phyloP scores from a whole-genome alignment of 257 asterid species.

The Vinca minor region DNA sequence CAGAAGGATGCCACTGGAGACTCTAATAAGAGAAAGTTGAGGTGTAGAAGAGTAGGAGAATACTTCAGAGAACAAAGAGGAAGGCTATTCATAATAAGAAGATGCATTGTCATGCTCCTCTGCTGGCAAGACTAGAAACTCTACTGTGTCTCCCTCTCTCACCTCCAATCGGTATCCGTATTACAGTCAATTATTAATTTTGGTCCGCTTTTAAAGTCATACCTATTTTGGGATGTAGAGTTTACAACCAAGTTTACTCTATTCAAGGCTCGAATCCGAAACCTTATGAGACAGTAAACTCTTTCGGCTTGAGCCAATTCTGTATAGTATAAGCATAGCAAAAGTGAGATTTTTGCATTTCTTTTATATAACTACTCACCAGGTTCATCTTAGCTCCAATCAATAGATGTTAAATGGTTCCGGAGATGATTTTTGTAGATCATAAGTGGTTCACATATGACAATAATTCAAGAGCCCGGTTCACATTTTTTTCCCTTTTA shows the following conservation, averaged over 20 bases:
- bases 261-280: too few relatives aligned
- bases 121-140: slow-evolving; percentile 46
- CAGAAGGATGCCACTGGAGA: slow-evolving; percentile 20
- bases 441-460: not conserved
- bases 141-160: not conserved
- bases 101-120: slow-evolving; percentile 76
- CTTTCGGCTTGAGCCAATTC: too few relatives aligned
- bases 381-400: not conserved
- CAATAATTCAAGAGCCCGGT: too few relatives aligned
- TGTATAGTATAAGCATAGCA: not conserved
- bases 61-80: slow-evolving; percentile 57
- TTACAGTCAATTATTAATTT: too few relatives aligned
- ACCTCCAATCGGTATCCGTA: too few relatives aligned
- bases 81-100: slow-evolving; percentile 45
- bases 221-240: too few relatives aligned
- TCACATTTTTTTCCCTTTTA: not conserved
- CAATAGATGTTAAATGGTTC: not conserved
- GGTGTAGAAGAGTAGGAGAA: slow-evolving; percentile 41
- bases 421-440: not conserved
- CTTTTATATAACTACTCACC: not conserved
- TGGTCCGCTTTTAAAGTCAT: too few relatives aligned
- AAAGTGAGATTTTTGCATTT: not conserved
- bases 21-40: slow-evolving; percentile 34
- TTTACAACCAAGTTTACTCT: too few relatives aligned
- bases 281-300: too few relatives aligned